Base-by-base conservation (phyloP, 1,139 yeast species). In the Spathaspora sp. region DNA sequence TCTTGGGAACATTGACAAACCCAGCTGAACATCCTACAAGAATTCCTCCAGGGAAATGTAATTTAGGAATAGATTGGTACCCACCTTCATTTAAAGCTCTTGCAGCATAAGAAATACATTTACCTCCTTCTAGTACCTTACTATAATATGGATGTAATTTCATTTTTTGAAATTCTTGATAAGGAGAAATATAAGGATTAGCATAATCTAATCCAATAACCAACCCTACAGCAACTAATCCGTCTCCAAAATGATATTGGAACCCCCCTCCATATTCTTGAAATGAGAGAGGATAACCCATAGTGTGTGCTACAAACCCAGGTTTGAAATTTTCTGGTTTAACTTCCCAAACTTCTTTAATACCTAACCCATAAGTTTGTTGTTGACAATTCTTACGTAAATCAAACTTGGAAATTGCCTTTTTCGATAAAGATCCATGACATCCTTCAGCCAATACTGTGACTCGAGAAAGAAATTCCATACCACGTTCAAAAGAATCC, bases 321-420 rank as follows among this genome's bases (percentile, higher is more conserved):
- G 78, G 78, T 47, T 81, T 76, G 70, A 89, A 91, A 52, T 88
- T 87, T 45, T 83, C 89, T 10, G 93, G 90, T 34, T 77, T 74
- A n/a, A 93, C 96, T 64, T 91, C 93, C 99, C 99, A 93, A 6
- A 93, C 95, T 66, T 93, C 99, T 65, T 93, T 93, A 49, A 93
- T 80, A 27, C 99, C 99, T 36, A 93, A 65, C 11, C 99, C 99
- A 64, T 93, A 93, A 0, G 98, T 90, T 68, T 93, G 99, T 4
- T 86, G 84, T 51, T 84, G 82, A 29, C 77, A 69, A 44, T 83
- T 78, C 45, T 77, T 76, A 49, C 97, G 78, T 47, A 93, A 71
- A 41, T 83, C 74, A 64, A 69, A 93, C 57, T 84, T 81, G 47
- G 78, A 68, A 48, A 91, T 85, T 1, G 81, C 84, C 58, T 86